Base-by-base conservation (phyloP, 1,284 basidiomycete species). In the Farysia itapuensis region DNA sequence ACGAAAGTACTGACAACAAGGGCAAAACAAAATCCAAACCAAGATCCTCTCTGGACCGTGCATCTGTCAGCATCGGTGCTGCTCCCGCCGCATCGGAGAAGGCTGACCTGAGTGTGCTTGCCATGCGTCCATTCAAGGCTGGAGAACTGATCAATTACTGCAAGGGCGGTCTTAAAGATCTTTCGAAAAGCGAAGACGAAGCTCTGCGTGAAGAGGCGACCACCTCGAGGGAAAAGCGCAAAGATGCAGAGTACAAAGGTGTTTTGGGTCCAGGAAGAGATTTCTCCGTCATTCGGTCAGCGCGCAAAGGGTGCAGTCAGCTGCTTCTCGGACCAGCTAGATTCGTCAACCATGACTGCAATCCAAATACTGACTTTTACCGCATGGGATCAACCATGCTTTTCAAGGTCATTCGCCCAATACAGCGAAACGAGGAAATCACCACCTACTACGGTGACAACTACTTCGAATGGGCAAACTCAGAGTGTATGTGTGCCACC, bases 321-420 rank as follows among this genome's bases (percentile, higher is more conserved):
- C 81, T 94, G 61, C 87, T 94, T 79, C 80, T 94, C 64, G 91
- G 90, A 2, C 90, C 90, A 36, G 91, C 91, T 74, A 85, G 90
- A 63, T 94, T 94, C 79, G 89, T 93, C 54, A 94, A 94, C 87
- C 90, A 93, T 73, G 90, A 93, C 75, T 93, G 90, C 77, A 84
- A 89, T 49, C 88, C 91, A 65, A 92, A 93, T 74, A 87, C 86
- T 47, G 87, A 91, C 68, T 82, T 92, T 42, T 88, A 90, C 74
- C 85, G 89, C 39, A 85, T 88, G 78, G 90, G 89, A 28, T 83
- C 84, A 69, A 89, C 89, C 74, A 91, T 94, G 78, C 87, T 88
- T 20, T 94, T 94, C 79, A 85, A 88, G 37, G 87, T 88, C 46
- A 81, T 90, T 72, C 85, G 85, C 74, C 83, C 86, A 42, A 91